Evolutionary conservation across 306 rosid genomes (phyloP).

Genomic region (Argentina anserina): DNA sequence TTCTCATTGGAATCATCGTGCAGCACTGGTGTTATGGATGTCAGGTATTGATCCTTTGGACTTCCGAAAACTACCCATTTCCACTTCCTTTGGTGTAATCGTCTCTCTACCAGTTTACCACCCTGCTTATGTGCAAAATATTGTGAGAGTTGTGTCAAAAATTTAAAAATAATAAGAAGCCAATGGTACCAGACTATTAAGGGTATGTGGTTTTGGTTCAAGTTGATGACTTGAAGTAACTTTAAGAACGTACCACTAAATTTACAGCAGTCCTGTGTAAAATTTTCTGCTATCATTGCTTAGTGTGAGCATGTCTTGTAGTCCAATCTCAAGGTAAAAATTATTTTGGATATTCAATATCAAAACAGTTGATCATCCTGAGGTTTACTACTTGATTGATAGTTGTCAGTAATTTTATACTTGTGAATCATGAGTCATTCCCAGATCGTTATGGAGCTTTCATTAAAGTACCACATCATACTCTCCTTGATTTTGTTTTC

Average conservation of each 20-base stretch:
- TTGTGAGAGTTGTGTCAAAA: conserved; percentile 1
- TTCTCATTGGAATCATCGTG: conserved; percentile 56
- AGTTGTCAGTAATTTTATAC: background rate
- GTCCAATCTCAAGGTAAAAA: background rate
- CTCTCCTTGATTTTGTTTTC: background rate
- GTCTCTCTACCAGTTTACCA: conserved; percentile 80
- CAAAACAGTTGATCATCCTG: background rate
- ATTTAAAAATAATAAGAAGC: background rate
- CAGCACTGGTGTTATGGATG: conserved; percentile 54
- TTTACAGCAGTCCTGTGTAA: background rate
- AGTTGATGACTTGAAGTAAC: background rate
- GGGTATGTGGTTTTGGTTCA: background rate
- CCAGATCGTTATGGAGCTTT: no score
- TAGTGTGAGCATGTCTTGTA: background rate
- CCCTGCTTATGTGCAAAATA: conserved; percentile 34
- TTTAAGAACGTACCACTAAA: background rate
- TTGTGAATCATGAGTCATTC: background rate
- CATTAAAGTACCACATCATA: background rate
- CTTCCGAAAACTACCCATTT: conserved; percentile 84
- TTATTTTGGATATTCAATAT: background rate
- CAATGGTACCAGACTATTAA: background rate
- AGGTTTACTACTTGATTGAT: background rate
- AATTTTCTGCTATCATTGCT: background rate
- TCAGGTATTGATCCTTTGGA: conserved; percentile 63
- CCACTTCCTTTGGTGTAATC: conserved; percentile 87